Evolutionary conservation across 2,329 filamentous ascomycete species (phyloP).

Genomic region (Penicillium occitanis): DNA sequence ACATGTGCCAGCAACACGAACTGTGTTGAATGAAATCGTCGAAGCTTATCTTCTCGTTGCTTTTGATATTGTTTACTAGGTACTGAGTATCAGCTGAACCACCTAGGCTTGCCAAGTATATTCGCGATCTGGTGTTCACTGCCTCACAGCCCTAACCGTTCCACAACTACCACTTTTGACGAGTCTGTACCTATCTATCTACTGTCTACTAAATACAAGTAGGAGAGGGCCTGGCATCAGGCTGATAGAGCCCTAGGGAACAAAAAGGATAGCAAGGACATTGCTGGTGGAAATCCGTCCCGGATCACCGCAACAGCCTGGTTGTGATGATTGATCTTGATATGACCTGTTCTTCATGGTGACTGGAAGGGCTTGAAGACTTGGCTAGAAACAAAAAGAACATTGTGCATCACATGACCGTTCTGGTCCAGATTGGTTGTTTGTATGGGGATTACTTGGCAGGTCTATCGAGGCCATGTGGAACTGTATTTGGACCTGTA

Average conservation of each 20-base stretch:
- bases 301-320: not conserved
- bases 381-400: constrained; percentile 15
- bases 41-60: not conserved
- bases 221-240: not conserved
- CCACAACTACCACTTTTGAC: not conserved
- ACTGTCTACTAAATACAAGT: not conserved
- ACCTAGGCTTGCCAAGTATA: not conserved
- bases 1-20: constrained; percentile 5
- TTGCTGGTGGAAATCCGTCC: not conserved
- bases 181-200: not conserved
- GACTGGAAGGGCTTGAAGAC: not conserved
- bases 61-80: not conserved
- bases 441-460: not conserved
- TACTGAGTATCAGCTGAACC: constrained; percentile 6
- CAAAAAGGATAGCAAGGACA: not conserved
- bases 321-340: not conserved
- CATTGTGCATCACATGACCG: not conserved
- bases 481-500: not conserved
- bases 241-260: not conserved
- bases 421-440: not conserved
- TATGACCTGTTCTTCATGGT: not conserved
- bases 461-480: not conserved
- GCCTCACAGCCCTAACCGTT: not conserved
- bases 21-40: not conserved
- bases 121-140: not conserved